Evolutionary conservation across 805 yeast genomes (phyloP).

Genomic region (Candida argentea): DNA sequence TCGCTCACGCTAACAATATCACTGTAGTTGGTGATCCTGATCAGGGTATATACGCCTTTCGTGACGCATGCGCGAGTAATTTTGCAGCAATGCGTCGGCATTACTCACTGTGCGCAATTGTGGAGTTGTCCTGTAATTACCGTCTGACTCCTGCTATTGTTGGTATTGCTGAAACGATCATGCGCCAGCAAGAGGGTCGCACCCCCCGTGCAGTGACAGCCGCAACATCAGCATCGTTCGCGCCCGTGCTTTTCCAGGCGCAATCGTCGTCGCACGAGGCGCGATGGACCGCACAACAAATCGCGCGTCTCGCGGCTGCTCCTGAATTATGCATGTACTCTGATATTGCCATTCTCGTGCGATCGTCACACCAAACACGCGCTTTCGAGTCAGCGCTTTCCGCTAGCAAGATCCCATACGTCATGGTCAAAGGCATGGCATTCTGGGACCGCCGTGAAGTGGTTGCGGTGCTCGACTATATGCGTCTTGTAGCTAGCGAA

Average conservation of each 20-base stretch:
- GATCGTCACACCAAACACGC: constrained; percentile 55
- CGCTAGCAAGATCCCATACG: constrained; percentile 48
- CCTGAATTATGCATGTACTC: constrained; percentile 34
- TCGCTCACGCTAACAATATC: constrained; percentile 38
- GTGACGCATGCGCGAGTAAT: constrained; percentile 67
- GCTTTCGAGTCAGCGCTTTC: constrained; percentile 56
- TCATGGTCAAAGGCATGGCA: constrained; percentile 60
- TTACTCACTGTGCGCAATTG: constrained; percentile 18
- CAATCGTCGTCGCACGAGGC: constrained; percentile 45
- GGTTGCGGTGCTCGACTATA: constrained; percentile 46
- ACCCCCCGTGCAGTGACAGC: constrained; percentile 35
- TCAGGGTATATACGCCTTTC: constrained; percentile 84
- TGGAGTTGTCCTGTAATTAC: constrained; percentile 60
- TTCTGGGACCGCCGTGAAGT: constrained; percentile 78
- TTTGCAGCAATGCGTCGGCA: constrained; percentile 44
- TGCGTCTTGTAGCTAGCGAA: constrained; percentile 51
- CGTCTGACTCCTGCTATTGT: constrained; percentile 68
- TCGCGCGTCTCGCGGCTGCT: constrained; percentile 35
- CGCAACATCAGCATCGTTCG: constrained; percentile 30
- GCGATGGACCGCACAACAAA: constrained; percentile 44
- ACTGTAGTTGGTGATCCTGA: constrained; percentile 96
- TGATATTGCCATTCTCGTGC: constrained; percentile 66
- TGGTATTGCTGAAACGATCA: constrained; percentile 51
- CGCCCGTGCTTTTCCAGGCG: constrained; percentile 36
- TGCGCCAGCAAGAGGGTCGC: constrained; percentile 49